Percentiles rank a stretch among this genome's conserved stretches.
These are phyloP conservation scores for Eucalyptus globulus DNA, from an alignment of 345 rosid species.

Conservation along the genomic window DNA sequence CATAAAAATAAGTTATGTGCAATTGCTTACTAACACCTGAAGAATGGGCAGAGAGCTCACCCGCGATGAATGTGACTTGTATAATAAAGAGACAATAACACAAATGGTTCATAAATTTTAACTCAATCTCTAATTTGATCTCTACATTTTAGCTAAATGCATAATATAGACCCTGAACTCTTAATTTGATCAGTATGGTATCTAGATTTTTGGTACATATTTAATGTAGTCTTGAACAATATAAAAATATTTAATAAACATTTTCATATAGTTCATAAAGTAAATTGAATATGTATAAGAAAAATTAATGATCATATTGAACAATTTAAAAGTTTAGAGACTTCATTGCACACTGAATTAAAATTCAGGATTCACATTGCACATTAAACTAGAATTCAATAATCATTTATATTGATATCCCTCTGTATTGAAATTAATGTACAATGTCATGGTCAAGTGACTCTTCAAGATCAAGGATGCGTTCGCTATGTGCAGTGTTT, in stretches of 20 bases:
- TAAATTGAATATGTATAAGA: background rate
- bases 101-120: background rate
- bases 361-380: background rate
- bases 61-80: background rate
- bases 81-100: background rate
- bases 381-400: too few relatives aligned
- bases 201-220: too few relatives aligned
- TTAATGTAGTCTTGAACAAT: too few relatives aligned
- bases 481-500: background rate
- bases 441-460: background rate
- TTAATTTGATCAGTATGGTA: too few relatives aligned
- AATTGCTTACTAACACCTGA: background rate
- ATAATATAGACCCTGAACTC: too few relatives aligned
- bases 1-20: background rate
- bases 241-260: too few relatives aligned
- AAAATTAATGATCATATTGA: too few relatives aligned
- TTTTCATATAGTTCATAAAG: too few relatives aligned
- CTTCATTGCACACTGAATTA: accelerated
- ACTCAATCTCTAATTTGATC: too few relatives aligned
- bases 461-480: background rate
- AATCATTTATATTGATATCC: too few relatives aligned
- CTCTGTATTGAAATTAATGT: background rate
- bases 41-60: background rate
- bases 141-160: too few relatives aligned
- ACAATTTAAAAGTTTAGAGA: too few relatives aligned